Conservation (phyloP, 352 stramenopile genomes). For the Aphanomyces cochlioides region DNA sequence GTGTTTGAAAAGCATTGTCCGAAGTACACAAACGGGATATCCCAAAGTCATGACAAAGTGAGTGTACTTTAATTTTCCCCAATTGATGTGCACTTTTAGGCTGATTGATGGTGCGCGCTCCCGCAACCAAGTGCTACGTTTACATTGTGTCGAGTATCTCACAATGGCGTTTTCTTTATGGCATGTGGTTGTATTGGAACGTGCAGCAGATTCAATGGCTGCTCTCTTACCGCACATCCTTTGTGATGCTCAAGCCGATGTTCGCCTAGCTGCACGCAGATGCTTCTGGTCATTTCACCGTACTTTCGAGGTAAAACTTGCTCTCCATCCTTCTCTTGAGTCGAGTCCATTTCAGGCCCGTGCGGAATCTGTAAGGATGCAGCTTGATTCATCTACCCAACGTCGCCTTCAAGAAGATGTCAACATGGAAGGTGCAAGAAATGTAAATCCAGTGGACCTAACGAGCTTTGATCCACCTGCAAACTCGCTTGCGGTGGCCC, state of each 20-base stretch:
- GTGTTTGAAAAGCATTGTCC: constrained; percentile 68
- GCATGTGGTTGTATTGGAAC: constrained; percentile 61
- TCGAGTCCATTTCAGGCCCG: constrained; percentile 39
- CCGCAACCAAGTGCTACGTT: constrained; percentile 67
- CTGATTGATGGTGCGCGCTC: constrained; percentile 72
- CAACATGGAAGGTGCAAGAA: neutral
- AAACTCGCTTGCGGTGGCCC: too few species aligned
- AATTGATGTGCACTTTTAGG: constrained; percentile 35
- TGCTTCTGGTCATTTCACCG: constrained; percentile 75
- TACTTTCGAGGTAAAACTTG: constrained; percentile 43
- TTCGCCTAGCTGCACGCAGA: constrained; percentile 70
- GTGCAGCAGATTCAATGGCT: constrained; percentile 39
- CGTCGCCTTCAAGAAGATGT: constrained; percentile 29
- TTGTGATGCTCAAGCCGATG: constrained; percentile 64
- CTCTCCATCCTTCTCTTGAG: constrained; percentile 30
- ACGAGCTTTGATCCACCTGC: too few species aligned
- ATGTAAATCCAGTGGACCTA: too few species aligned
- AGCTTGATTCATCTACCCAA: constrained; percentile 66
- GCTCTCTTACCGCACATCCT: constrained; percentile 56
- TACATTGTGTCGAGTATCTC: constrained; percentile 69
- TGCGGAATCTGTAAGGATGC: constrained; percentile 39
- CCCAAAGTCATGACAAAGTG: constrained; percentile 69
- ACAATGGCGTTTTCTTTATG: constrained; percentile 67
- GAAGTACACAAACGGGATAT: constrained; percentile 68
- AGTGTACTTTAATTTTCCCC: constrained; percentile 15